A percentile compares a stretch with the other conserved stretches of the same genome.
Evolutionary conservation across 2,329 filamentous ascomycete genomes (phyloP).

Genomic region (Colletotrichum simmondsii): DNA sequence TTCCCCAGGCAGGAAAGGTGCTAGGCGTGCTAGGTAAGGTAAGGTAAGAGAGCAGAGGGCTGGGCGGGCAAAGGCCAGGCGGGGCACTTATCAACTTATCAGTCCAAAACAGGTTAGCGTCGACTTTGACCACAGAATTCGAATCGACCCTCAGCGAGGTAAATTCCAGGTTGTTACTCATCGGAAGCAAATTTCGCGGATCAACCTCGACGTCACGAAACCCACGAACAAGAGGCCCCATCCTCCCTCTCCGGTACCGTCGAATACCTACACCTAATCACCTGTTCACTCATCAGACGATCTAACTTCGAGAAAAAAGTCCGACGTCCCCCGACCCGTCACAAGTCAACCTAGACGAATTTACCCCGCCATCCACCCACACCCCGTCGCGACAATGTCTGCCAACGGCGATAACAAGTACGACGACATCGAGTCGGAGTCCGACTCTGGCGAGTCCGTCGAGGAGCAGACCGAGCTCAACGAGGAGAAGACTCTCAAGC

Average conservation of each 20-base stretch:
- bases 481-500: slow-evolving; percentile 79
- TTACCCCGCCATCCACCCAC: slow-evolving; percentile 40
- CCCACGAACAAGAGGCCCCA: slow-evolving; percentile 32
- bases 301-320: not conserved
- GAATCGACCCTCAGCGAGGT: slow-evolving; percentile 49
- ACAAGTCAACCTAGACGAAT: slow-evolving; percentile 27
- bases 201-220: slow-evolving; percentile 35
- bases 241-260: slow-evolving; percentile 16
- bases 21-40: not conserved
- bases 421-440: slow-evolving; percentile 81
- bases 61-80: slow-evolving; percentile 31
- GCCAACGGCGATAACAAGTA: slow-evolving; percentile 70
- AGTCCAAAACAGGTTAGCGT: slow-evolving; percentile 47
- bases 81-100: slow-evolving; percentile 52
- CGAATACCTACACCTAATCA: slow-evolving; percentile 6
- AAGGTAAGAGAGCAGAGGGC: not conserved
- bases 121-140: slow-evolving; percentile 52
- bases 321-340: slow-evolving; percentile 24
- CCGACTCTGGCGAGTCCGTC: slow-evolving; percentile 72
- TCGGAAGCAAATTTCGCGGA: slow-evolving; percentile 39
- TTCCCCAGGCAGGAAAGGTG: not conserved
- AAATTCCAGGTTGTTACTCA: slow-evolving; percentile 36
- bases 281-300: slow-evolving; percentile 13
- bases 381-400: slow-evolving; percentile 55
- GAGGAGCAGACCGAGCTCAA: slow-evolving; percentile 61